Conservation (phyloP, 176 grass and related monocot genomes). For the Zizania latifolia region DNA sequence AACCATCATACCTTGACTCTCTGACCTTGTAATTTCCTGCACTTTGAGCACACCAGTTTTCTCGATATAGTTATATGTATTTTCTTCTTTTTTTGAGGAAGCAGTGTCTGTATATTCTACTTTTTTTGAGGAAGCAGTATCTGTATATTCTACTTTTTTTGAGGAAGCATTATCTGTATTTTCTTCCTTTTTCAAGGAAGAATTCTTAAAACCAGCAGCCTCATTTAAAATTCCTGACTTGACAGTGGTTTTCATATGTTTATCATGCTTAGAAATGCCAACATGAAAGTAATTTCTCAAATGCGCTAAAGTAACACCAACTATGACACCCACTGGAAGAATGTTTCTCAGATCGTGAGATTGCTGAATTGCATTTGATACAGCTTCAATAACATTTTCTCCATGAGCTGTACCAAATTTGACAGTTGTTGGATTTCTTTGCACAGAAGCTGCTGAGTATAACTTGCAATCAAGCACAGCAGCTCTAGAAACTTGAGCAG, state of each 20-base stretch:
- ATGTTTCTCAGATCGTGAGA: constrained; percentile 55
- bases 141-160: too few species aligned
- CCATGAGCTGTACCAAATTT: constrained; percentile 57
- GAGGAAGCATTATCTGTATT: too few species aligned
- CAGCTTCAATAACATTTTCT: constrained; percentile 51
- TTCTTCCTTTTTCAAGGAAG: neutral
- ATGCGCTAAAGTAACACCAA: constrained; percentile 70
- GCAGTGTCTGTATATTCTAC: neutral
- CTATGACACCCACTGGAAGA: constrained; percentile 81
- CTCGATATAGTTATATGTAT: constrained; percentile 17
- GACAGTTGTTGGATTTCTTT: constrained; percentile 37
- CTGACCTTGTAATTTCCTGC: constrained; percentile 24
- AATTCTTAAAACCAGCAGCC: constrained; percentile 28
- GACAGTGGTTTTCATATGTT: constrained; percentile 29
- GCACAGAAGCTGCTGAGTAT: constrained; percentile 31
- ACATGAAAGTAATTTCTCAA: constrained; percentile 75
- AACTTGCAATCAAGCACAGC: constrained; percentile 57
- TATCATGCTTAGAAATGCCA: constrained; percentile 37
- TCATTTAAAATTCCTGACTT: constrained; percentile 27
- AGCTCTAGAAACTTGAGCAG: constrained; percentile 44
- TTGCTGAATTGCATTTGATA: constrained; percentile 61
- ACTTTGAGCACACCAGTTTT: constrained; percentile 22
- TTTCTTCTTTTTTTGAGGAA: constrained; percentile 7
- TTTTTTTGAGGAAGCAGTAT: too few species aligned
- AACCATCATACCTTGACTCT: constrained; percentile 65